Base-by-base conservation (phyloP, 768 basidiomycete species). In the Cyclocybe cylindracea region DNA sequence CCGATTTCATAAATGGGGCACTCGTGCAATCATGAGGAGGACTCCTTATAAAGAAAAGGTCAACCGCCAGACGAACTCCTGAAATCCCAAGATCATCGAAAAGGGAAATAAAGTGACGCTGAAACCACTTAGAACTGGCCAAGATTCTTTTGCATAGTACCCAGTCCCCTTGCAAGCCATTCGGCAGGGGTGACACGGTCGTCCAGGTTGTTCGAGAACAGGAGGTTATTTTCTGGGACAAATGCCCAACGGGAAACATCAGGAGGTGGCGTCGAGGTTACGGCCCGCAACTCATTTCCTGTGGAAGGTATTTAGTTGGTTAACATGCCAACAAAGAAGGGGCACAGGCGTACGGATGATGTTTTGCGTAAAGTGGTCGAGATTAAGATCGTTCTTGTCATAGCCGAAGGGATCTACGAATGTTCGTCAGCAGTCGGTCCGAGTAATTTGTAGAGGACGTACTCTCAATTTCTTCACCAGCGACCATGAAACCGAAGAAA, bases 401-500 rank as follows among this genome's bases (percentile, higher is more conserved):
- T 87, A 87, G 46, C 85, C 75, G 49, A 78, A 78, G 36, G 77
- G 77, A 65, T 78, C 78, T 78, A 53, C 16, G 14, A 34, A 32
- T 42, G 45, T 48, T 40, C 29, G 18, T 44, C 44, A 51, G 39
- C 40, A 40, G 45, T 35, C 14, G 43, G 14, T 41, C 18, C 18
- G 44, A 11, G 34, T 9, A 37, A 33, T 37, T 39, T 37, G 42
- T 35, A 37, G 14, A 38, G 47, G 13, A 48, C 83, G 59, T 53
- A 86, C 85, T 86, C 67, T 87, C 85, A 50, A 88, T 87, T 67
- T 87, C 86, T 66, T 87, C 85, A 39, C 86, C 86, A 29, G 85
- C 85, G 43, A 84, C 84, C 52, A 89, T 65, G 70, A 87, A 88
- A 7, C 86, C 86, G 62, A 86, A 87, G 74, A 86, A 88, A 50